Conservation (phyloP, 352 stramenopile genomes). For the Aphanomyces cochlioides region DNA sequence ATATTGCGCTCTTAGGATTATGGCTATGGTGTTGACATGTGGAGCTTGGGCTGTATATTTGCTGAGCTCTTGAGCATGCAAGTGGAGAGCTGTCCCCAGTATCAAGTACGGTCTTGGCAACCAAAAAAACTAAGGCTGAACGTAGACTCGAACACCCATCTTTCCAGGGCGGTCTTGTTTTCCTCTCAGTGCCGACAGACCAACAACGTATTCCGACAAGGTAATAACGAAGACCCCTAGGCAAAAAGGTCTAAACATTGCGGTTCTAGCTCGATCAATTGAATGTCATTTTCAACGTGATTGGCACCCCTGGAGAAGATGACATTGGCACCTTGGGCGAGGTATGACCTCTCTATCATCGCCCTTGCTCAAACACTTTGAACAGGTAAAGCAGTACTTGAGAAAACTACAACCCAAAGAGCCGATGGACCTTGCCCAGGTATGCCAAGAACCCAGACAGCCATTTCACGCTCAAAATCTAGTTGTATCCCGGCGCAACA, state of each 20-base stretch:
- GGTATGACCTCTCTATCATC: constrained; percentile 7
- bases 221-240: neutral
- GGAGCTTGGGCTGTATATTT: constrained; percentile 84
- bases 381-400: constrained; percentile 76
- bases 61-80: constrained; percentile 36
- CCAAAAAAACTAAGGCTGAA: neutral
- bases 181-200: constrained; percentile 33
- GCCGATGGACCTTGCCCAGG: constrained; percentile 62
- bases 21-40: constrained; percentile 88
- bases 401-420: constrained; percentile 83
- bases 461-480: neutral
- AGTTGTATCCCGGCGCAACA: constrained; percentile 79
- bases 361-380: neutral
- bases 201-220: constrained; percentile 35
- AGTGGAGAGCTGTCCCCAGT: constrained; percentile 33
- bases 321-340: constrained; percentile 40
- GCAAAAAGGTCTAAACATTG: too few relatives aligned
- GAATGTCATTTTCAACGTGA: constrained; percentile 74
- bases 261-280: constrained; percentile 43
- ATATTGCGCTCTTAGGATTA: constrained; percentile 43
- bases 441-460: constrained; percentile 13
- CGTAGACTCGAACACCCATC: constrained; percentile 28
- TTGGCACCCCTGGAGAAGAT: constrained; percentile 51
- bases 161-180: constrained; percentile 37
- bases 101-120: constrained; percentile 29